Percentiles rank a stretch among this genome's conserved stretches.
phyloP scores from a whole-genome alignment of 1,284 basidiomycete genomes.

The Fomitopsis pinicola region DNA sequence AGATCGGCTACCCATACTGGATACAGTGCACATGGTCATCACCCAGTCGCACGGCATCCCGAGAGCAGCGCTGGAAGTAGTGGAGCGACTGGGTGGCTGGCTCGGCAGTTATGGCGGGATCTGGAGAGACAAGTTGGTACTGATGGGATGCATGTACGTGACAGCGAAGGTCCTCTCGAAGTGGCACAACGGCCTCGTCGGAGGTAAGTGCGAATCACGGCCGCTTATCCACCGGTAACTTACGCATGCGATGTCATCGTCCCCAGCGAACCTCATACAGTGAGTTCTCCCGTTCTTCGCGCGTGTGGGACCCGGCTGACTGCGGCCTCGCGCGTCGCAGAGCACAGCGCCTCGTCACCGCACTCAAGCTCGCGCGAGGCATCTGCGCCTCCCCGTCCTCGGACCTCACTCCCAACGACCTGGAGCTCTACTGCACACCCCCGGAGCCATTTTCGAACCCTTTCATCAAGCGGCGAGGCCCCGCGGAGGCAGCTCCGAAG shows the following conservation, averaged over 20 bases:
- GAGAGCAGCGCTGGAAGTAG: background rate
- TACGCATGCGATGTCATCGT: background rate
- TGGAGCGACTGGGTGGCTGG: background rate
- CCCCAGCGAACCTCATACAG: conserved; percentile 33
- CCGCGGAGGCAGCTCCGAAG: background rate
- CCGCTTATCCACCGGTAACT: background rate
- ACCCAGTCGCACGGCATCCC: background rate
- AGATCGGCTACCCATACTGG: background rate
- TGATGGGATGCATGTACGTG: conserved; percentile 20
- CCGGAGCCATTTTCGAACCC: conserved; percentile 21
- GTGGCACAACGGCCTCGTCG: conserved; percentile 44
- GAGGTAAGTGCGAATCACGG: conserved; percentile 25
- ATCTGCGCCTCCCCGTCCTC: conserved; percentile 19
- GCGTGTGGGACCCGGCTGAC: background rate
- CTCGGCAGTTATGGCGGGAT: background rate
- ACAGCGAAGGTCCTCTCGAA: conserved; percentile 34
- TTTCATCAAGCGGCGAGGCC: conserved; percentile 21
- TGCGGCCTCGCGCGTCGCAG: conserved; percentile 4
- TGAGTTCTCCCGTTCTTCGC: conserved; percentile 9
- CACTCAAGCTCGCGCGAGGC: conserved; percentile 31
- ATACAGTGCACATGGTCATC: background rate
- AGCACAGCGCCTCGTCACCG: conserved; percentile 33
- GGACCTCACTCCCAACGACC: conserved; percentile 8
- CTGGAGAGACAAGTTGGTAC: background rate
- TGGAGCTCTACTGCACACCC: conserved; percentile 17